phyloP scores from a whole-genome alignment of 2,329 filamentous ascomycete species.

The Penicillium thymicola region DNA sequence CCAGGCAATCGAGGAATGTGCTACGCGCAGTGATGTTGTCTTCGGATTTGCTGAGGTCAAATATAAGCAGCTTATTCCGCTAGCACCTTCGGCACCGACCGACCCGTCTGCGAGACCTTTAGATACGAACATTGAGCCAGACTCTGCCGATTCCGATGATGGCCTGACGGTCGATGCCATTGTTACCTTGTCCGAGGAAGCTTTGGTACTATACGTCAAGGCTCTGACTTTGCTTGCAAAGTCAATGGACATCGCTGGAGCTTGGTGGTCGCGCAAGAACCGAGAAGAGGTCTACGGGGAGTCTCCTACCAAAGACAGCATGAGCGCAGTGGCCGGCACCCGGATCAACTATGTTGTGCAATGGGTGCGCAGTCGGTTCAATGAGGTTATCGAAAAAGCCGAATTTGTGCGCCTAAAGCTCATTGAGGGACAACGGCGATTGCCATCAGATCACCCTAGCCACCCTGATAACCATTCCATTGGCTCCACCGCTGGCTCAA shows the following conservation, averaged over 20 bases:
- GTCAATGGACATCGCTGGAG: conserved; percentile 90
- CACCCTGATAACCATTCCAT: conserved; percentile 75
- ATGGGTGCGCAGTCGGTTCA: conserved; percentile 92
- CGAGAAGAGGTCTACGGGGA: conserved; percentile 58
- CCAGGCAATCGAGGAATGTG: conserved; percentile 83
- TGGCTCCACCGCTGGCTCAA: conserved; percentile 56
- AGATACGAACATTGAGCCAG: conserved; percentile 44
- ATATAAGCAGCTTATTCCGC: conserved; percentile 91
- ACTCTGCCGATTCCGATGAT: conserved; percentile 53
- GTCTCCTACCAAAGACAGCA: conserved; percentile 43
- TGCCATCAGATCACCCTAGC: conserved; percentile 80
- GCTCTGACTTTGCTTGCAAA: conserved; percentile 84
- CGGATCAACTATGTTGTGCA: conserved; percentile 92
- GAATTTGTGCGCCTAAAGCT: conserved; percentile 89
- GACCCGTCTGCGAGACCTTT: conserved; percentile 30
- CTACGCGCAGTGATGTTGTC: conserved; percentile 90
- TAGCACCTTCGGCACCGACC: conserved; percentile 64
- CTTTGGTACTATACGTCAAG: conserved; percentile 93
- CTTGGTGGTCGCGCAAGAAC: conserved; percentile 83
- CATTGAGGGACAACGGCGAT: conserved; percentile 75
- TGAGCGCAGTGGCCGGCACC: conserved; percentile 54
- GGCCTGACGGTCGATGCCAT: conserved; percentile 82
- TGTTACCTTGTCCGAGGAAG: conserved; percentile 86
- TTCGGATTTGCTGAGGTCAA: conserved; percentile 98
- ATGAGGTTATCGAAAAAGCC: conserved; percentile 94